Evolutionary conservation across 768 basidiomycete genomes (phyloP), one percentile per base, ranked within the genome.

Genomic region (Mycena metata): DNA sequence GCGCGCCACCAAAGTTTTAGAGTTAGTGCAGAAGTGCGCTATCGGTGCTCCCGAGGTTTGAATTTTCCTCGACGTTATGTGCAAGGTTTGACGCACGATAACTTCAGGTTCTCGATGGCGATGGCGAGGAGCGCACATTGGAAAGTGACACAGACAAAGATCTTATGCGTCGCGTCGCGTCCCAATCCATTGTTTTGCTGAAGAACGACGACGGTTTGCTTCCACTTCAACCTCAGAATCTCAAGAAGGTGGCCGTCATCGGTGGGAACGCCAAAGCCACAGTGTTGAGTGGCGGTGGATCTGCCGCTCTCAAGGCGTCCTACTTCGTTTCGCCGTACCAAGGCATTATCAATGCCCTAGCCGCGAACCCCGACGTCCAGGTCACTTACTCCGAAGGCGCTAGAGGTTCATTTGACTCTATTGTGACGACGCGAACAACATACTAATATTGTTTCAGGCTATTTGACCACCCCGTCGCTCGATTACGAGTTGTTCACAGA

Each of bases 261-360:
- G 94, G 94, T 9, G 87, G 88, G 8, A 93, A 92, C 70, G 90
- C 89, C 26, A 92, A 89, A 75, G 87, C 89, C 0, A 72, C 77
- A 7, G 84, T 89, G 3, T 80, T 90, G 11, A 90, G 88, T 46
- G 91, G 91, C 45, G 92, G 92, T 49, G 92, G 92, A 36, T 91
- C 90, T 16, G 93, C 92, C 0, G 84, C 86, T 3, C 82, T 95
- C 45, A 90, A 92, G 72, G 83, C 93, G 1, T 89, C 89, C 5
- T 96, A 92, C 82, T 91, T 92, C 69, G 78, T 91, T 52, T 89
- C 88, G 7, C 94, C 95, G 0, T 94, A 88, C 76, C 88, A 94
- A 33, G 94, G 94, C 2, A 89, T 96, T 36, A 83, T 86, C 19
- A 82, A 85, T 16, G 90, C 88, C 0, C 80, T 93, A 23, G 78